Evolutionary conservation across 2,329 filamentous ascomycete species (phyloP).

Genomic region (Diplodia scrobiculata): DNA sequence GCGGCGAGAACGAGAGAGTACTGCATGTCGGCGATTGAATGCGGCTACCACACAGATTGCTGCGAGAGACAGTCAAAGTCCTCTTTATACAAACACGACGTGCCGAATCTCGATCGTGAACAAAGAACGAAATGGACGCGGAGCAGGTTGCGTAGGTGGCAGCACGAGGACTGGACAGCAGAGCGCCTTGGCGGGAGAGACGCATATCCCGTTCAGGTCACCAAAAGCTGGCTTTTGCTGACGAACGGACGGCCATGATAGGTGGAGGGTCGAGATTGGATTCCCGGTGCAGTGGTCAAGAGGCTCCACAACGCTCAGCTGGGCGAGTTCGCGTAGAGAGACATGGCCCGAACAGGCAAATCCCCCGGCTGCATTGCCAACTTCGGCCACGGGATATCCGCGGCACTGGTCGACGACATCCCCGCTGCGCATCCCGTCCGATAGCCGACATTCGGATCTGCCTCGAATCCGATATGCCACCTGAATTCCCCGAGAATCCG

Average conservation of each 20-base stretch:
- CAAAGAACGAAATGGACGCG: not conserved
- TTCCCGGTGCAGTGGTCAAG: not conserved
- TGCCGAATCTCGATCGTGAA: not conserved
- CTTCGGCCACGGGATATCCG: not conserved
- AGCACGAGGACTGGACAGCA: not conserved
- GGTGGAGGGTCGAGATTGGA: not conserved
- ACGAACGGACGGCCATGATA: not conserved
- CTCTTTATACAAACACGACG: not conserved
- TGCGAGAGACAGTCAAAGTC: not conserved
- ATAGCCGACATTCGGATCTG: not conserved
- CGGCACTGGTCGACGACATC: not conserved
- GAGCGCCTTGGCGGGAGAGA: not conserved
- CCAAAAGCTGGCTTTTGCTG: not conserved
- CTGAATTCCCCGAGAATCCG: too few species aligned
- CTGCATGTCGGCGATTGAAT: slow-evolving; percentile 27
- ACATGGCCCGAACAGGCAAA: not conserved
- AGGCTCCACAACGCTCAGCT: not conserved
- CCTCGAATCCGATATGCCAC: too few species aligned
- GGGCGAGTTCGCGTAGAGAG: not conserved
- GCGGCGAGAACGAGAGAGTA: slow-evolving; percentile 24
- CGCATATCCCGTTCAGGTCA: not conserved
- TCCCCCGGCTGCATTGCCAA: not conserved
- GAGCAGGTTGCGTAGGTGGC: not conserved
- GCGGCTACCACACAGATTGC: not conserved
- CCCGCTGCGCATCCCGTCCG: not conserved